Evolutionary conservation across 257 asterid species (phyloP).

Genomic region (Linaria vulgaris): DNA sequence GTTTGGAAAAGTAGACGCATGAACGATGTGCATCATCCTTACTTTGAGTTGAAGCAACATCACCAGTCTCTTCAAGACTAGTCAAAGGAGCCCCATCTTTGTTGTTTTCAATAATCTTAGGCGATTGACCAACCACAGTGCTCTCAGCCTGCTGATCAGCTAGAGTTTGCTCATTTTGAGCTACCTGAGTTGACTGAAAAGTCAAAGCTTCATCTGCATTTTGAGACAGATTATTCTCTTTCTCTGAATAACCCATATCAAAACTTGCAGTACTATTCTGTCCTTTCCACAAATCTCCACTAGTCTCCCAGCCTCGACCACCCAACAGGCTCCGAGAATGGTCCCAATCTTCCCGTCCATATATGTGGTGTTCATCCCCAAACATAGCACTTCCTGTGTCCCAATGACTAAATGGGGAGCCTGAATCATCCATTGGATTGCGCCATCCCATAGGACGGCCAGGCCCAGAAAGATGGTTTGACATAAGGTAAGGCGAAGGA

Average conservation of each 20-base stretch:
- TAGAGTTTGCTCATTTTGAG: conserved; percentile 44
- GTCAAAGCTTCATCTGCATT: conserved; percentile 48
- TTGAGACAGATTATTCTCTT: conserved; percentile 49
- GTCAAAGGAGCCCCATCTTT: conserved; percentile 35
- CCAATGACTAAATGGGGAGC: conserved; percentile 63
- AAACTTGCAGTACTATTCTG: conserved; percentile 50
- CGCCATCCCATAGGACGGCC: conserved; percentile 88
- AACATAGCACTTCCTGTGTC: conserved; percentile 61
- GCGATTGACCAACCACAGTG: conserved; percentile 36
- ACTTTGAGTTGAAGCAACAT: conserved; percentile 24
- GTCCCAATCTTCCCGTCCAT: conserved; percentile 87
- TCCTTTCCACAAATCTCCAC: conserved; percentile 73
- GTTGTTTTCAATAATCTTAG: conserved; percentile 41
- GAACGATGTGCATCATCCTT: conserved; percentile 46
- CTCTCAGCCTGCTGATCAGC: conserved; percentile 51
- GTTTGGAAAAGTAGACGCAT: conserved; percentile 66
- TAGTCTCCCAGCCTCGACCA: conserved; percentile 59
- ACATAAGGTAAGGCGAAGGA: conserved; percentile 67
- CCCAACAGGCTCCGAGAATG: conserved; percentile 48
- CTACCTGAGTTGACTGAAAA: conserved; percentile 44
- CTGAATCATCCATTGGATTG: conserved; percentile 48
- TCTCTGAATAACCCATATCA: conserved; percentile 57
- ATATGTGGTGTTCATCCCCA: conserved; percentile 72
- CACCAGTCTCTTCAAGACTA: conserved; percentile 35
- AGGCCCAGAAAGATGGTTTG: conserved; percentile 72